A percentile compares a stretch with the other conserved stretches of the same genome.
Conservation (phyloP, 257 asterid species). For the Salvia hispanica region DNA sequence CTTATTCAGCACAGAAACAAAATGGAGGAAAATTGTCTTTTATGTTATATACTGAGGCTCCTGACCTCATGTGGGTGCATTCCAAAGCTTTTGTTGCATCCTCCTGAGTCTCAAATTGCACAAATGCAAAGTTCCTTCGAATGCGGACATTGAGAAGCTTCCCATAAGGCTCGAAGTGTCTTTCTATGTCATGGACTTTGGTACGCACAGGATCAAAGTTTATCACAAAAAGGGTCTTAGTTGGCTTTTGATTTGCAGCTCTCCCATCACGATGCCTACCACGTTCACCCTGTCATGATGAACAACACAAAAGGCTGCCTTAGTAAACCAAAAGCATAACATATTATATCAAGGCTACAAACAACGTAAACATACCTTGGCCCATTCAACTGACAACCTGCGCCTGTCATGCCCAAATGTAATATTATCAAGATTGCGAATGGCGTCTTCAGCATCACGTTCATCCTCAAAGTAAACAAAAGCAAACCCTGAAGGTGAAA, state of each 20-base stretch:
- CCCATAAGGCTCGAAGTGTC: conserved; percentile 88
- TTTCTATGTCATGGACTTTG: conserved; percentile 69
- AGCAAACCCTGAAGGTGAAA: conserved; percentile 66
- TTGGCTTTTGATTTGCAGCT: conserved; percentile 69
- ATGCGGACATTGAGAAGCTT: conserved; percentile 79
- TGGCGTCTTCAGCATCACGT: conserved; percentile 88
- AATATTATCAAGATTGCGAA: conserved; percentile 58
- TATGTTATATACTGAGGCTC: neutral
- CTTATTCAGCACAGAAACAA: conserved; percentile 16
- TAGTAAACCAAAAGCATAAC: neutral
- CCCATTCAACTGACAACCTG: conserved; percentile 74
- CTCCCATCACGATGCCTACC: conserved; percentile 71
- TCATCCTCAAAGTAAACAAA: conserved; percentile 91
- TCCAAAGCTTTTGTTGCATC: conserved; percentile 93
- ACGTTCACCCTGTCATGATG: conserved; percentile 75
- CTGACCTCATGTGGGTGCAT: conserved; percentile 90
- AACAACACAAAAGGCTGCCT: neutral
- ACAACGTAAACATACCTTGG: conserved; percentile 51
- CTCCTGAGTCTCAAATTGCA: conserved; percentile 86
- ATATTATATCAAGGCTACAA: neutral
- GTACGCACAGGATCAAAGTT: conserved; percentile 86
- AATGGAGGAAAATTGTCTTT: neutral
- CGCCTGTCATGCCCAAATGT: conserved; percentile 81
- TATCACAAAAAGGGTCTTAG: conserved; percentile 85
- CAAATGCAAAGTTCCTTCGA: conserved; percentile 89